Evolutionary conservation across 2,329 filamentous ascomycete genomes (phyloP), one percentile per base, ranked within the genome.

Genomic region (Harringtonia aguacate): DNA sequence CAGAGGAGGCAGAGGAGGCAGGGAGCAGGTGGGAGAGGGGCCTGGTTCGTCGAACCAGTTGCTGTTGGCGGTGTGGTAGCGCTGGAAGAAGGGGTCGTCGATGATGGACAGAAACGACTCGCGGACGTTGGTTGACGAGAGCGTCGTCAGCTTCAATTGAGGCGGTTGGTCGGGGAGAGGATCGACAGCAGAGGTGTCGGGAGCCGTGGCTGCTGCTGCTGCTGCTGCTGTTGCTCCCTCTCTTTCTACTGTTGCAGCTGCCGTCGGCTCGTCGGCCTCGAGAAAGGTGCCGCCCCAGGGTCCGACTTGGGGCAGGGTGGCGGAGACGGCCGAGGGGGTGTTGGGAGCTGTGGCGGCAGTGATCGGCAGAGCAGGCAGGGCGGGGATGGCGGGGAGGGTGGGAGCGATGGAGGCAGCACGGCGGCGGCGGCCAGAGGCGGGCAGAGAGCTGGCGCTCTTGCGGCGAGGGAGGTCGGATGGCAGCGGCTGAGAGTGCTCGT

Each of bases 51-150:
- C 52, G 36, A 60, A 46, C 43, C 55, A 58, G 43, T 57, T 54
- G 36, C 56, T 30, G 39, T 39, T 53, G 46, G 60, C 56, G 31
- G 59, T 55, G 56, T 68, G 60, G 50, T 69, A 68, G 50, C 64
- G 66, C 52, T 67, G 65, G 59, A 73, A 72, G 56, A 75, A 74
- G 27, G 70, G 70, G 50, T 75, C 72, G 64, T 77, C 69, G 55
- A 72, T 61, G 48, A 76, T 71, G 47, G 71, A 75, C 41, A 65
- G 58, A 50, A 75, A 60, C 17, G 72, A 77, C 52, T 70, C 68
- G 48, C 70, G 52, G 60, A 58, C 41, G 51, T 50, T 51, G 34
- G 45, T 43, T 45, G 37, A 52, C 39, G 40, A 48, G 41, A 38
- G 51, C 14, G 14, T n/a, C n/a, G n/a, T 18, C 28, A 7, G 24